These are phyloP conservation scores for Sporothrix brunneoviolacea DNA, from an alignment of 2,329 filamentous ascomycete genomes.

Conservation along the genomic window DNA sequence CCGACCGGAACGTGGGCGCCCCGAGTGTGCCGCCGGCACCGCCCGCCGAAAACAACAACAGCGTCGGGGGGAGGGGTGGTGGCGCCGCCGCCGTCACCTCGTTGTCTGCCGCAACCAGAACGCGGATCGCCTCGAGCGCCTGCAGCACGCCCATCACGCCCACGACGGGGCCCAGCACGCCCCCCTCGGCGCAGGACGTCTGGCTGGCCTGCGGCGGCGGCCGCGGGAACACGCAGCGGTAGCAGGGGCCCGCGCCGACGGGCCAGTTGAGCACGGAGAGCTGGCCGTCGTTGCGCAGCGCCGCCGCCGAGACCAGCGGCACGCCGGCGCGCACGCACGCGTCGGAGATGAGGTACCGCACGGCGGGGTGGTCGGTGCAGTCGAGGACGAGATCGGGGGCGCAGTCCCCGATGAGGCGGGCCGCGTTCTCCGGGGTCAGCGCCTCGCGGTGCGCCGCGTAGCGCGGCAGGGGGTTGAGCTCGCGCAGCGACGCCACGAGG, in stretches of 20 bases:
- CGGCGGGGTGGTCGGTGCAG: constrained; percentile 89
- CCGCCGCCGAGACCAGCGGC: constrained; percentile 81
- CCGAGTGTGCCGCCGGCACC: constrained; percentile 26
- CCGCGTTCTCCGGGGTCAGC: constrained; percentile 62
- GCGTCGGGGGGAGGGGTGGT: constrained; percentile 19
- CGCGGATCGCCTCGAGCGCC: constrained; percentile 79
- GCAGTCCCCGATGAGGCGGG: constrained; percentile 60
- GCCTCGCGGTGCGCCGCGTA: constrained; percentile 59
- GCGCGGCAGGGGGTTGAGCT: constrained; percentile 64
- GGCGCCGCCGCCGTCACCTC: neutral
- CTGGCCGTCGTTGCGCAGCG: constrained; percentile 82
- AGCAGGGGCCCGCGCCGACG: constrained; percentile 74
- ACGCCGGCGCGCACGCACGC: constrained; percentile 73
- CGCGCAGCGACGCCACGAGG: constrained; percentile 51
- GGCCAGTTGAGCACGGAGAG: constrained; percentile 83
- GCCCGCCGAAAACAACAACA: constrained; percentile 45
- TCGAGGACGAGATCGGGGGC: constrained; percentile 64
- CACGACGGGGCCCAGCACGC: constrained; percentile 86
- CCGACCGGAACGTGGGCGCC: constrained; percentile 55
- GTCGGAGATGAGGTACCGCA: constrained; percentile 89
- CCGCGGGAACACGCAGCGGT: constrained; percentile 84
- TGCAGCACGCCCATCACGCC: constrained; percentile 90
- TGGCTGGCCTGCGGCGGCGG: constrained; percentile 80
- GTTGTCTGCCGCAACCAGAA: constrained; percentile 47
- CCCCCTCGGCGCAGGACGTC: constrained; percentile 83